These are phyloP conservation scores for Hyaloscypha variabilis DNA, from an alignment of 495 filamentous ascomycete species.

Conservation along the genomic window DNA sequence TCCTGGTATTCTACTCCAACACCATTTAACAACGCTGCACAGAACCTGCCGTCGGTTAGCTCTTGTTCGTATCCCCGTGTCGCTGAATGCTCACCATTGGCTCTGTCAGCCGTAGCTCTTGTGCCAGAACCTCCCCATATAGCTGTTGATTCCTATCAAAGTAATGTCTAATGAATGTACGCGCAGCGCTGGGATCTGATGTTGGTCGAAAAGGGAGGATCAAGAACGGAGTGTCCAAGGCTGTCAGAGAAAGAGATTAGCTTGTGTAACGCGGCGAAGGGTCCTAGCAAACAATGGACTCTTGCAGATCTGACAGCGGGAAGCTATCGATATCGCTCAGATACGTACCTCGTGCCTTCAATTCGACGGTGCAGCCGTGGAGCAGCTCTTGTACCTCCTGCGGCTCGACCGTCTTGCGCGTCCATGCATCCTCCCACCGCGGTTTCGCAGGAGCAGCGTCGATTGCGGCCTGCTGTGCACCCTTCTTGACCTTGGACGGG, in stretches of 20 bases:
- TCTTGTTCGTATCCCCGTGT: neutral
- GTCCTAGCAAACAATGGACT: slow-evolving; percentile 6
- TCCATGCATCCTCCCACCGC: slow-evolving; percentile 88
- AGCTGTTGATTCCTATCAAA: slow-evolving; percentile 62
- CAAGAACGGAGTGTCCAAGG: slow-evolving; percentile 87
- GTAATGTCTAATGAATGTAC: slow-evolving; percentile 91
- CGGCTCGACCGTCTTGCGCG: slow-evolving; percentile 80
- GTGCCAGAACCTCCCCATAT: slow-evolving; percentile 69
- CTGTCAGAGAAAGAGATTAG: slow-evolving; percentile 51
- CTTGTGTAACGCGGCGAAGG: slow-evolving; percentile 12
- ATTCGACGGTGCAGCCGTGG: slow-evolving; percentile 80
- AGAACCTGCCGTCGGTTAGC: slow-evolving; percentile 64
- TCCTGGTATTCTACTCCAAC: slow-evolving; percentile 91
- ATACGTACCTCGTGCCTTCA: slow-evolving; percentile 88
- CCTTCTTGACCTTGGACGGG: slow-evolving; percentile 55
- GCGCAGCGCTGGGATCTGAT: slow-evolving; percentile 86
- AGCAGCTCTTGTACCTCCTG: slow-evolving; percentile 91
- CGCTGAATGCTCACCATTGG: slow-evolving; percentile 69
- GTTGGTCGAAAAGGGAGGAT: slow-evolving; percentile 95
- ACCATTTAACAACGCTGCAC: slow-evolving; percentile 96
- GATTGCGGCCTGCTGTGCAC: slow-evolving; percentile 52
- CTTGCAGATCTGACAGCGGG: slow-evolving; percentile 27
- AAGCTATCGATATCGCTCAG: slow-evolving; percentile 9
- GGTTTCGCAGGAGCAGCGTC: slow-evolving; percentile 63
- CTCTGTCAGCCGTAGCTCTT: slow-evolving; percentile 91